Conservation (phyloP, 2,329 filamentous ascomycete species). For the Hymenoscyphus fructigenus region DNA sequence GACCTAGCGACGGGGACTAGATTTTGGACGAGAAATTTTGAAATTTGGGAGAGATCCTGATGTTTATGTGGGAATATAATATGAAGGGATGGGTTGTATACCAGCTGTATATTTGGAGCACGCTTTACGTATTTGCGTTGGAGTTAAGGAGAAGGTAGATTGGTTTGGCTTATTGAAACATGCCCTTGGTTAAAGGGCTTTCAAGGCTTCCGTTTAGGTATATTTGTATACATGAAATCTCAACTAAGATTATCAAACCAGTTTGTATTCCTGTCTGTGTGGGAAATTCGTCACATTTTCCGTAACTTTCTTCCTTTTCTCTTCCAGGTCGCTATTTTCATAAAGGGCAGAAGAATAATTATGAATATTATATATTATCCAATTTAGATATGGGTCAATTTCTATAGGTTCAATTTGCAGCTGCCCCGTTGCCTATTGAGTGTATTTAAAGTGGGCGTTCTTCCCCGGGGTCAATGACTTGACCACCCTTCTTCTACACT, state of each 20-base stretch:
- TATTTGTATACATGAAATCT: background rate
- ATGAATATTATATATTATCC: too few species aligned
- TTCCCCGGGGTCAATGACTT: too few species aligned
- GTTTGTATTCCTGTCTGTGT: background rate
- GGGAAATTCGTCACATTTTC: background rate
- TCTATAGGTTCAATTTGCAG: too few species aligned
- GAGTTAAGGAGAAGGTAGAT: background rate
- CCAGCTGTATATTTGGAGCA: background rate
- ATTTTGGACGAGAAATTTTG: background rate
- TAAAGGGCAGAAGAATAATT: too few species aligned
- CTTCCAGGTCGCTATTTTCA: background rate
- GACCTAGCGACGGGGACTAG: constrained; percentile 60
- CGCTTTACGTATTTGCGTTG: background rate
- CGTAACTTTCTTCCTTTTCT: background rate
- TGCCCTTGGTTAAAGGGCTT: background rate
- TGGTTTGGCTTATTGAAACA: background rate
- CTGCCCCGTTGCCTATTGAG: too few species aligned
- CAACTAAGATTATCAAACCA: background rate
- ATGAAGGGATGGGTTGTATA: background rate
- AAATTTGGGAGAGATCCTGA: background rate
- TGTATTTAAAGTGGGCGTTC: too few species aligned
- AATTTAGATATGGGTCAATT: too few species aligned
- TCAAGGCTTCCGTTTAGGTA: background rate
- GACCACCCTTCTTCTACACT: too few species aligned
- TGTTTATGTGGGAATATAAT: constrained; percentile 2